Conservation (phyloP, 2,329 filamentous ascomycete species). For the Sclerotinia trifoliorum region DNA sequence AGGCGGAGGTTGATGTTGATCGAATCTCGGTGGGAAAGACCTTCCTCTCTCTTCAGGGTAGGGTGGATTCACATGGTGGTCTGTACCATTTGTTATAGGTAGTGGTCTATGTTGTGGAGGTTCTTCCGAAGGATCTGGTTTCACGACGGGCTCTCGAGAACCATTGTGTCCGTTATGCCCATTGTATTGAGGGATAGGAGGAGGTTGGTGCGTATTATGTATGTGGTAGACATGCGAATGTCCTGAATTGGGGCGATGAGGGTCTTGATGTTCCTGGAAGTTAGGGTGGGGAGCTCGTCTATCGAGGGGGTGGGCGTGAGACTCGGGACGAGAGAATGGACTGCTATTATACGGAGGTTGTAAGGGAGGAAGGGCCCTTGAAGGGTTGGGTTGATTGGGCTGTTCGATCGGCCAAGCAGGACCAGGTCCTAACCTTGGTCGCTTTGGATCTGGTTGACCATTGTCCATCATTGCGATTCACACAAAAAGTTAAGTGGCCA, state of each 20-base stretch:
- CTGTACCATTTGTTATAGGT: conserved; percentile 34
- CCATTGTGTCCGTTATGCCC: conserved; percentile 22
- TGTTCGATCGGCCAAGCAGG: conserved; percentile 24
- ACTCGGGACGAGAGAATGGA: conserved; percentile 16
- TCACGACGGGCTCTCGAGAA: conserved; percentile 53
- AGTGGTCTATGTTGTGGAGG: conserved; percentile 42
- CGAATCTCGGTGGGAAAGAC: conserved; percentile 28
- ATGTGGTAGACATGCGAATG: conserved; percentile 35
- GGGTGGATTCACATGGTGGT: conserved; percentile 33
- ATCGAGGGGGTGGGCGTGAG: conserved; percentile 20
- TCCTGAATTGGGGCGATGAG: conserved; percentile 35
- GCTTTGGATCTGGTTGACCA: conserved; percentile 58
- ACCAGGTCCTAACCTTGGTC: conserved; percentile 50
- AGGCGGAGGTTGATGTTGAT: conserved; percentile 30
- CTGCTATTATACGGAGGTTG: conserved; percentile 45
- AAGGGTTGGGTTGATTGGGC: conserved; percentile 38
- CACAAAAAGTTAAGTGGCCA: conserved; percentile 44
- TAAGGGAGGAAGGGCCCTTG: conserved; percentile 43
- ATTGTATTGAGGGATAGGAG: conserved; percentile 41
- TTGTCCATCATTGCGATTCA: conserved; percentile 52
- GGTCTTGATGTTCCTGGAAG: conserved; percentile 36
- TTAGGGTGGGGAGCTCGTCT: conserved; percentile 49
- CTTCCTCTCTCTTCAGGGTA: conserved; percentile 33
- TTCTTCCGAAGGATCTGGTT: conserved; percentile 49
- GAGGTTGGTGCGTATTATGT: conserved; percentile 42